These are phyloP conservation scores for Aphanomyces invadans DNA, from an alignment of 352 stramenopile genomes.

Conservation along the genomic window DNA sequence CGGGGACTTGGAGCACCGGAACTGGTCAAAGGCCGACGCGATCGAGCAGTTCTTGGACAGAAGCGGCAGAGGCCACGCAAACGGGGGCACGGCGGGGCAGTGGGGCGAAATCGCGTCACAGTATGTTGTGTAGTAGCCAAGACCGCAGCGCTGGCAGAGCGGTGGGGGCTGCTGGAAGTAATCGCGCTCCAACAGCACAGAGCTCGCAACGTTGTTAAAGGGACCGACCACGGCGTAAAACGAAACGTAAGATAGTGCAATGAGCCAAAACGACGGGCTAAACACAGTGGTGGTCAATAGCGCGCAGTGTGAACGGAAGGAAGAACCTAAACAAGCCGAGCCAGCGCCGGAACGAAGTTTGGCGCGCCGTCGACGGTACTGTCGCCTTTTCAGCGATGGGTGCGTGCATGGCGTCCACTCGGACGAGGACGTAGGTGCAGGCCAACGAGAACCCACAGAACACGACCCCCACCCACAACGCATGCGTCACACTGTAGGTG, in stretches of 20 bases:
- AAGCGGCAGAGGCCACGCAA: slow-evolving; percentile 15
- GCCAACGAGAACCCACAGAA: slow-evolving; percentile 18
- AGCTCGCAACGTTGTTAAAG: slow-evolving; percentile 24
- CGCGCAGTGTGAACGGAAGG: no score
- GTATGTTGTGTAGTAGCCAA: slow-evolving; percentile 8
- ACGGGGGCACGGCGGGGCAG: slow-evolving; percentile 13
- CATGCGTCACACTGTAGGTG: slow-evolving; percentile 15
- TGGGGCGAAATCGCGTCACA: not conserved
- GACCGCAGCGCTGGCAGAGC: slow-evolving; percentile 17
- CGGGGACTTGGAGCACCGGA: not conserved
- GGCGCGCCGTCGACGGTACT: not conserved
- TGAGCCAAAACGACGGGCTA: slow-evolving; percentile 24
- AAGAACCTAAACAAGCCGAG: not conserved
- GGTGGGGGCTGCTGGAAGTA: slow-evolving; percentile 8
- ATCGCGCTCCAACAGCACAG: slow-evolving; percentile 14
- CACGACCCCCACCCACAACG: slow-evolving; percentile 16
- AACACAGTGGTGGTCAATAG: no score
- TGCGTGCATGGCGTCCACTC: slow-evolving; percentile 11
- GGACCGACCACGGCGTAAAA: slow-evolving; percentile 20
- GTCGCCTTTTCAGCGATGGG: no score
- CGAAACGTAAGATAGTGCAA: slow-evolving; percentile 10
- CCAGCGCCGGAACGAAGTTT: not conserved
- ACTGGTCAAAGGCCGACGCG: not conserved
- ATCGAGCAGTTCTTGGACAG: slow-evolving; percentile 19
- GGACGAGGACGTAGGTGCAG: slow-evolving; percentile 9